A percentile compares a stretch with the other conserved stretches of the same genome.
These are phyloP conservation scores for Rhodotorula sp. DNA, from an alignment of 1,284 basidiomycete species.

Conservation along the genomic window DNA sequence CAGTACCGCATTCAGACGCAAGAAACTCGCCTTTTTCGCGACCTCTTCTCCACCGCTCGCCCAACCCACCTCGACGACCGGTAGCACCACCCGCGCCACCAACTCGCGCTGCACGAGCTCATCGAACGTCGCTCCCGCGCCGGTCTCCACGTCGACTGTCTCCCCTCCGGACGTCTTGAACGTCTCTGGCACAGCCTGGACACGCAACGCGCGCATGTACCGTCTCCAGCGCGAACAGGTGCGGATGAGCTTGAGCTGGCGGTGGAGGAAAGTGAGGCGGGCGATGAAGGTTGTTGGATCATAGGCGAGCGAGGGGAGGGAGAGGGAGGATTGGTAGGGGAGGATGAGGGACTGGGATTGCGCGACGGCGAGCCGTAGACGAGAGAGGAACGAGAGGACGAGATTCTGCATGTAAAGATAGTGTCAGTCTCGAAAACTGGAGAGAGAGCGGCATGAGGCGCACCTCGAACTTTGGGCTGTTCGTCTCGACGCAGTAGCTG, in stretches of 20 bases:
- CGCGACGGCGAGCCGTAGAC: constrained; percentile 54
- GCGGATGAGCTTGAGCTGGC: constrained; percentile 68
- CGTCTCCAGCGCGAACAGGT: constrained; percentile 75
- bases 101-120: constrained; percentile 61
- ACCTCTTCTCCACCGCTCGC: constrained; percentile 77
- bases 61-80: constrained; percentile 75
- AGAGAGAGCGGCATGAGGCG: constrained; percentile 39
- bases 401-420: constrained; percentile 56
- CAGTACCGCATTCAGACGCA: too few relatives aligned
- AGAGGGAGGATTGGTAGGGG: constrained; percentile 50
- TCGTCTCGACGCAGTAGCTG: constrained; percentile 62
- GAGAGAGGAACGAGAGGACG: constrained; percentile 61
- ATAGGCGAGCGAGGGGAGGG: constrained; percentile 58
- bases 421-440: not conserved
- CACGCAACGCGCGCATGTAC: constrained; percentile 52
- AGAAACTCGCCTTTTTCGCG: constrained; percentile 60
- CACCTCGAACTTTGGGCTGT: constrained; percentile 66
- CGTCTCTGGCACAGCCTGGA: constrained; percentile 16
- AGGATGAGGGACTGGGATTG: constrained; percentile 53
- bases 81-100: constrained; percentile 62
- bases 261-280: constrained; percentile 66
- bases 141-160: not conserved
- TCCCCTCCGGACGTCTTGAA: not conserved
- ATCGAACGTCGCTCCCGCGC: constrained; percentile 52
- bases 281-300: constrained; percentile 73